Base-by-base conservation (phyloP, 495 filamentous ascomycete species). In the Chaetomium fimeti region DNA sequence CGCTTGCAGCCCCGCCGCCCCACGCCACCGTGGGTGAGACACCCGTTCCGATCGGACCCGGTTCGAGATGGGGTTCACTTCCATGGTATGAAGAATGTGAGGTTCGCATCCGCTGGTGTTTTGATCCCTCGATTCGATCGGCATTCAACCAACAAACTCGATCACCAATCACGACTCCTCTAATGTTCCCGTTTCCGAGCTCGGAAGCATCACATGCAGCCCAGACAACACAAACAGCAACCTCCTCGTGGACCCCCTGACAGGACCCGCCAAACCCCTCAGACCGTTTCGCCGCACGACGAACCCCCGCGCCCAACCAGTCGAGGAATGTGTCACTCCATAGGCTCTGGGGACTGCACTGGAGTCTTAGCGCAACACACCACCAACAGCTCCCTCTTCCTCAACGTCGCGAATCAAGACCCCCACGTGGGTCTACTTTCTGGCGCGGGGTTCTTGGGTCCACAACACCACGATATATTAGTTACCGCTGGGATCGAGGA, bases 361-460 rank as follows among this genome's bases (percentile, higher is more conserved):
- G 24, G n/a, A 43, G 49, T 28, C 32, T 43, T 24, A n/a, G 1
- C 43, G 47, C 22, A 52, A 52, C 59, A 42, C 47, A 12, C 36
- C 45, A 25, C 5, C 55, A 13, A 40, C 55, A 5, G 22, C 47
- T 25, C 47, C 20, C 20, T 53, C 5, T n/a, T 40, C 22, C 15
- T 28, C 48, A n/a, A 53, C 20, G n/a, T 61, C 47, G 49, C 61
- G 55, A 70, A 65, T 59, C 54, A 57, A 42, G 58, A 6, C 58
- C 68, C 68, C 68, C 65, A 70, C 68, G 68, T 68, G 65, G 58
- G 62, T 57, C 42, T 42, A 51, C 45, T 38, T 54, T 13, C 16
- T 25, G 54, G 52, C 51, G 66, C 63, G 66, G 66, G 57, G 66
- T 63, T 47, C 43, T 18, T 22, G 7, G 47, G 48, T 43, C 60